These are phyloP conservation scores for Agastache rugosa DNA, from an alignment of 257 asterid genomes.

Conservation along the genomic window DNA sequence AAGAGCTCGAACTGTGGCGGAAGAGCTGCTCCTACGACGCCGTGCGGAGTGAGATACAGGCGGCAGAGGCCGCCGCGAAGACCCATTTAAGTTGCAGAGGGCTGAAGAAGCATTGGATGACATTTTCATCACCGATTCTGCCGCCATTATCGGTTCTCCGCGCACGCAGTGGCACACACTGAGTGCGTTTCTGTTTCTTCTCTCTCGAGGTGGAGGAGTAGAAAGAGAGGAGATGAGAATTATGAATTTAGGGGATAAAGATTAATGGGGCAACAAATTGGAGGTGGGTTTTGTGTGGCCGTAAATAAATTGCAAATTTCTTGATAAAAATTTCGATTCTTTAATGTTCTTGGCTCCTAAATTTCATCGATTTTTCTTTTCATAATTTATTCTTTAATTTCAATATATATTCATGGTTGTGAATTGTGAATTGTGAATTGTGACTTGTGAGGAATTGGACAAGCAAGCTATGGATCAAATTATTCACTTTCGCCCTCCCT, in stretches of 20 bases:
- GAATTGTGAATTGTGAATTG: too few species aligned
- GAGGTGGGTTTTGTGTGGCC: conserved; percentile 43
- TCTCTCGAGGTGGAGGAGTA: neutral
- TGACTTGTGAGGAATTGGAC: too few species aligned
- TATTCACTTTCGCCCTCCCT: too few species aligned
- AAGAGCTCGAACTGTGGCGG: conserved; percentile 50
- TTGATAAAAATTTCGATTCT: conserved; percentile 27
- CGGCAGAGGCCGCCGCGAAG: conserved; percentile 59
- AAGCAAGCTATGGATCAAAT: too few species aligned
- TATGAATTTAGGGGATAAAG: conserved; percentile 30
- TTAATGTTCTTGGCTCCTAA: conserved; percentile 29
- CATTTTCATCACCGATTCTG: conserved; percentile 66
- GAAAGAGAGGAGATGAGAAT: neutral
- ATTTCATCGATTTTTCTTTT: conserved; percentile 19
- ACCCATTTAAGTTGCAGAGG: conserved; percentile 71
- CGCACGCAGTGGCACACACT: conserved; percentile 34
- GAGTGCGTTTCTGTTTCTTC: conserved; percentile 2
- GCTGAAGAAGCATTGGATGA: conserved; percentile 71
- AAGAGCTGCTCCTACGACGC: conserved; percentile 45
- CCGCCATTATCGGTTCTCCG: conserved; percentile 53
- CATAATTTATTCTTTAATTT: too few species aligned
- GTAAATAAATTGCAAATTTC: conserved; percentile 19
- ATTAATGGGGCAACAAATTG: neutral
- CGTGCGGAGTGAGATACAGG: conserved; percentile 50
- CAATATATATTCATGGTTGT: too few species aligned